Base-by-base conservation (phyloP, 2,329 filamentous ascomycete species). In the Botrytis porri region DNA sequence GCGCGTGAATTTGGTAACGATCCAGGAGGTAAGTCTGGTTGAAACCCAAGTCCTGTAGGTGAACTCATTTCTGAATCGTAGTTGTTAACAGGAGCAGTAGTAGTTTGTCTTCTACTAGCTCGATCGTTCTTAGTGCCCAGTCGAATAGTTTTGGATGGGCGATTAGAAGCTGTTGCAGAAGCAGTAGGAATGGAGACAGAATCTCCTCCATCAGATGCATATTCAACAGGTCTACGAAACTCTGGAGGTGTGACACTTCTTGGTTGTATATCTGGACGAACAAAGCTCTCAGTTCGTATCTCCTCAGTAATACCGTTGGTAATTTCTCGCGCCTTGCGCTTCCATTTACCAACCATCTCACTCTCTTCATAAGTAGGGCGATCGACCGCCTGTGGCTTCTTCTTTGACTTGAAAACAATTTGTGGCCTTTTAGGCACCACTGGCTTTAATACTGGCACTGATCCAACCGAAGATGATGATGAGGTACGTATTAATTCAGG, bases 21-120 rank as follows among this genome's bases (percentile, higher is more conserved):
- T 48, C 78, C 84, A 74, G 80, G 85, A 81, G 82, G 85, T 35
- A 79, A 70, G 57, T 80, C 80, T 67, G 82, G 82, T 71, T 84
- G 83, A 77, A 87, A 85, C 63, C 84, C 85, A 70, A 84, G 83
- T 25, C 84, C 81, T 25, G 85, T 85, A 3, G 88, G 88, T 64
- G 88, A 90, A 73, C 83, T 83, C 73, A 84, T 82, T 71, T 90
- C 88, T 25, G 84, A 80, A 73, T 89, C 87, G 75, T 90, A 87
- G 80, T 86, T 78, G 39, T 48, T 73, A 22, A 37, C 51, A 18
- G 60, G 25, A 10, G 45, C 43, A 63, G 59, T 45, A 43, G 41
- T 35, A 64, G 48, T 73, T 60, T 72, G 73, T 73, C 76, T 63
- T 74, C 75, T 70, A 67, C 54, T 64, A n/a, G 37, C 51, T 69